Conservation (phyloP, 768 basidiomycete genomes). For the Agrocybe chaxingu region DNA sequence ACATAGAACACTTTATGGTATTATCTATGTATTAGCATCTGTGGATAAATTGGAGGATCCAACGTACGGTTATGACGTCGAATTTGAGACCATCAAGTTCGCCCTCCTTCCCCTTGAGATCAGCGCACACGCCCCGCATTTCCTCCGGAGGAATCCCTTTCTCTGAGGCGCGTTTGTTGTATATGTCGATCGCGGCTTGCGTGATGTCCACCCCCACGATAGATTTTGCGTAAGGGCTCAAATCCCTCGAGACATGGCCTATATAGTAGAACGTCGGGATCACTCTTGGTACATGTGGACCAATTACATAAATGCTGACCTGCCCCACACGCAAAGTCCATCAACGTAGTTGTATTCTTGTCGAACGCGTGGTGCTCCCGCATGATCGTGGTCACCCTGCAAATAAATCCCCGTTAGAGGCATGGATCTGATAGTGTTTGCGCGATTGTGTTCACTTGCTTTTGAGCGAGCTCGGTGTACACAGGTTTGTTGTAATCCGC, state of each 20-base stretch:
- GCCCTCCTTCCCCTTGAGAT: slow-evolving; percentile 42
- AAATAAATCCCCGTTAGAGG: neutral
- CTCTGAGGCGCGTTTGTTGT: slow-evolving; percentile 52
- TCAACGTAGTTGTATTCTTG: slow-evolving; percentile 49
- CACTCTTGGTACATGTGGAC: neutral
- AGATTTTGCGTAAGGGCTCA: slow-evolving; percentile 56
- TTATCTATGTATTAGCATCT: too few species aligned
- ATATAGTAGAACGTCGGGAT: neutral
- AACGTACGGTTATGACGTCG: slow-evolving; percentile 66
- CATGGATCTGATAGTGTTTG: neutral
- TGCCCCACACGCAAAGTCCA: slow-evolving; percentile 78
- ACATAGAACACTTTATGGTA: slow-evolving; percentile 46
- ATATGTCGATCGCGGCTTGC: slow-evolving; percentile 64
- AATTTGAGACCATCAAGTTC: slow-evolving; percentile 56
- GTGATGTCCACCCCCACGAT: slow-evolving; percentile 79
- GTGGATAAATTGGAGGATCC: too few species aligned
- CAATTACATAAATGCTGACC: slow-evolving; percentile 31
- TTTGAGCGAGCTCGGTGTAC: slow-evolving; percentile 21
- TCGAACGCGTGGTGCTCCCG: slow-evolving; percentile 45
- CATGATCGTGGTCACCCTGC: slow-evolving; percentile 32
- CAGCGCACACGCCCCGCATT: slow-evolving; percentile 59
- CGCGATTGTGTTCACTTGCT: slow-evolving; percentile 9
- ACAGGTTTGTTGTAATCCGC: slow-evolving; percentile 16
- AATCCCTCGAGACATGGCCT: slow-evolving; percentile 64
- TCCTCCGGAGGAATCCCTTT: slow-evolving; percentile 65